Evolutionary conservation across 805 yeast genomes (phyloP), one percentile per base, ranked within the genome.

Genomic region (Lachancea dasiensis): DNA sequence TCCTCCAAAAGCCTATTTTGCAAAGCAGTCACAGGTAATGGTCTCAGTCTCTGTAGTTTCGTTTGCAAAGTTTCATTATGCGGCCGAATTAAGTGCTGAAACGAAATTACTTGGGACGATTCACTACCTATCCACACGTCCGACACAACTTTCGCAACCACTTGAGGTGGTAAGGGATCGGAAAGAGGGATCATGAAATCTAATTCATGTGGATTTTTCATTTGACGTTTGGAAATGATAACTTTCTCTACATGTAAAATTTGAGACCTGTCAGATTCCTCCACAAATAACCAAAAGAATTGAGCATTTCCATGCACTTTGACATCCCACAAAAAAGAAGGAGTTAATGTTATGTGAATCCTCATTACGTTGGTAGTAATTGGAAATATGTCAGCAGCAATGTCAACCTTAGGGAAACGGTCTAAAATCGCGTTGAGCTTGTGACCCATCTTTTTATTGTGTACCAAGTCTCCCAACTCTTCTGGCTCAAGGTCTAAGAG

Each of bases 41-140:
- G 98, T 42, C 87, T 87, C 34, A 92, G 60, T 38, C 81, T 72
- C 45, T 89, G 65, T 25, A 94, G 63, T 49, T 80, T 81, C 0
- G 98, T 90, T 50, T 86, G 80, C 10, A 89, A 67, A 0, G 95
- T 84, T 47, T 86, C 95, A 54, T 86, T 85, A 25, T 79, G 79
- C 0, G 98, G 98, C 45, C 86, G 73, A 27, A 92, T 82, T 45
- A 94, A 66, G 52, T 87, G 95, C 51, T 87, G 92, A 60, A 92
- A 87, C 0, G 96, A 86, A 10, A 94, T 77, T 0, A 87, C 72
- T 43, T 78, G 82, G 0, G 70, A 68, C 0, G 84, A 66, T 51
- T 86, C 96, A 2, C 89, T 73, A 0, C 96, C 97, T 14, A 86
- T 72, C 96, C 97, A 94, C 1, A 74, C 62, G 52, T 92, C 97